A percentile compares a stretch with the other conserved stretches of the same genome.
Evolutionary conservation across 345 rosid species (phyloP).

Genomic region (Gynandropsis gynandra): DNA sequence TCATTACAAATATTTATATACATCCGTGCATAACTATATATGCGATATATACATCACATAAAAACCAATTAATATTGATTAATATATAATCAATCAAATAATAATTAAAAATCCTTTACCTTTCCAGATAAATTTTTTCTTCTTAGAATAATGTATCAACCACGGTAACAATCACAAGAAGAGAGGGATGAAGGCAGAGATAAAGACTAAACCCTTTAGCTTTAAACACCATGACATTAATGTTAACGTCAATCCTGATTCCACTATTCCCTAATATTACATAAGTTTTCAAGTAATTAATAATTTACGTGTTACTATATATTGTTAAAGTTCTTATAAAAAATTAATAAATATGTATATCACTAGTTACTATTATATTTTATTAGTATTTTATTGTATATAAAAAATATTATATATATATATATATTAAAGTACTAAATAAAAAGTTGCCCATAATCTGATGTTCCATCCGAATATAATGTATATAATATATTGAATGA

Average conservation of each 20-base stretch:
- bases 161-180: slow-evolving; percentile 31
- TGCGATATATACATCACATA: too few species aligned
- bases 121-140: slow-evolving; percentile 37
- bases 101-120: too few species aligned
- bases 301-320: too few species aligned
- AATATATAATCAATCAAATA: too few species aligned
- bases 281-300: too few species aligned
- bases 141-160: slow-evolving; percentile 22
- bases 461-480: slow-evolving; percentile 52
- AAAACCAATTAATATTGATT: too few species aligned
- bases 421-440: slow-evolving; percentile 22
- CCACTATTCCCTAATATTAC: slow-evolving; percentile 29
- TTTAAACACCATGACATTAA: slow-evolving; percentile 25
- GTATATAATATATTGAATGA: too few species aligned
- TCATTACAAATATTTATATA: neutral
- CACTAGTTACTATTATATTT: too few species aligned
- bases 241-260: slow-evolving; percentile 27
- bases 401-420: neutral
- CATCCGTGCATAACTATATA: neutral
- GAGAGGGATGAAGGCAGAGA: slow-evolving; percentile 34
- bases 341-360: too few species aligned
- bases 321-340: neutral
- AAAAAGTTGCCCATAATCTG: slow-evolving; percentile 37
- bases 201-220: slow-evolving; percentile 35
- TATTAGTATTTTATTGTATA: too few species aligned